Percentiles rank a stretch among this genome's conserved stretches.
These are phyloP conservation scores for Venturia nashicola DNA, from an alignment of 2,329 filamentous ascomycete genomes.

Conservation along the genomic window DNA sequence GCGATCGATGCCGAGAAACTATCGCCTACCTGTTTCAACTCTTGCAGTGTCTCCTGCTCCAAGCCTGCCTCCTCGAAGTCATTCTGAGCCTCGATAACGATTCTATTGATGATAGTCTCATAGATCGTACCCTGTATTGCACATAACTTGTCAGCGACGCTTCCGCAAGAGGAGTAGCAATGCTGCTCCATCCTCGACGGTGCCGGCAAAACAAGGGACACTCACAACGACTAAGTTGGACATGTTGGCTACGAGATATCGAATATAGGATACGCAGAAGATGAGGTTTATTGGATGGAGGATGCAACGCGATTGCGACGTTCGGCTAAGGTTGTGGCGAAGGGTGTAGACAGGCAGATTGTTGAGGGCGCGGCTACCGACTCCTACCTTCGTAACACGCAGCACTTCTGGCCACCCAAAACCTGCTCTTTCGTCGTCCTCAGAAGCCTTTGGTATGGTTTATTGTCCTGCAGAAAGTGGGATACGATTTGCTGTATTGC, in stretches of 20 bases:
- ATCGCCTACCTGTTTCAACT: slow-evolving; percentile 70
- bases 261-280: not conserved
- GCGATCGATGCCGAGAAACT: not conserved
- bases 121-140: slow-evolving; percentile 59
- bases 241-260: slow-evolving; percentile 5
- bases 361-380: not conserved
- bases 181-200: not conserved
- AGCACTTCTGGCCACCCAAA: not conserved
- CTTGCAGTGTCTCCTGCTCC: slow-evolving; percentile 72
- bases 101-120: slow-evolving; percentile 76
- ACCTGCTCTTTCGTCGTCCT: not conserved
- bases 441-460: not conserved
- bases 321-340: not conserved
- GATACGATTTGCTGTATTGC: not conserved
- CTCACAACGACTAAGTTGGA: slow-evolving; percentile 10
- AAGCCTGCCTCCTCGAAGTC: slow-evolving; percentile 97
- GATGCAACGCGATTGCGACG: not conserved
- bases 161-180: not conserved
- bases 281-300: not conserved
- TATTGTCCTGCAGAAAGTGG: not conserved
- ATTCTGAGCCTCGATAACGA: slow-evolving; percentile 53
- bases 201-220: not conserved
- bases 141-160: slow-evolving; percentile 3
- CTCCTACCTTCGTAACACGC: not conserved
- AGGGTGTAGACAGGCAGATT: not conserved